Base-by-base conservation (phyloP, 2,329 filamentous ascomycete genomes). In the Colletotrichum spaethianum region DNA sequence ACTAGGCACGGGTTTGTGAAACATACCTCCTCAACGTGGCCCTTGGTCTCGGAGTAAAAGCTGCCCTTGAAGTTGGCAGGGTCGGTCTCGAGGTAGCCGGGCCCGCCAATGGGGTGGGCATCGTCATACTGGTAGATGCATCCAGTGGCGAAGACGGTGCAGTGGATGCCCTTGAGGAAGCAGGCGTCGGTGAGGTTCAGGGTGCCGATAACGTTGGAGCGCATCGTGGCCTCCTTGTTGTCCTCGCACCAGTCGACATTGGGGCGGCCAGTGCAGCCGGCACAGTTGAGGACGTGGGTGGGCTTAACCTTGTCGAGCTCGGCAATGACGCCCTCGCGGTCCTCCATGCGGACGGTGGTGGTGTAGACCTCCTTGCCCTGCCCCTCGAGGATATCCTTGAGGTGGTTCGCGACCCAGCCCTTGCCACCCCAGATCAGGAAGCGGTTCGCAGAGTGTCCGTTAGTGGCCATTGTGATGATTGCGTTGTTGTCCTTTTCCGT, bases 161-260 rank as follows among this genome's bases (percentile, higher is more conserved):
- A 85, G 79, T 93, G 91, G 65, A 93, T 86, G 74, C 85, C 86
- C 69, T 84, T 85, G 74, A 87, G 82, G 76, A 83, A 88, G 81
- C 91, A 93, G 79, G 83, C 85, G 78, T 93, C 90, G 42, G 90
- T 85, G 76, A 93, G 80, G 78, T 91, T 92, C 75, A 92, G 78
- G 44, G 90, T 89, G 65, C 91, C 91, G 57, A 92, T 87, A 67
- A 90, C 90, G 77, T 93, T 93, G 79, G 88, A 91, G 71, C 90
- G 86, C 78, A 93, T 88, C 8, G 91, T 93, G 67, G 89, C 88
- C 80, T 91, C 88, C 82, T 89, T 91, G 83, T 93, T 88, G 77
- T 91, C 89, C 82, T 93, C 91, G 77, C 91, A 93, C 90, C 90
- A 92, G 81, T 93, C 91, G 79, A 92, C 90, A 75, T 93, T 93